Evolutionary conservation across 164 flowering plant species (phyloP).

Genomic region (Nelumbo lutea): DNA sequence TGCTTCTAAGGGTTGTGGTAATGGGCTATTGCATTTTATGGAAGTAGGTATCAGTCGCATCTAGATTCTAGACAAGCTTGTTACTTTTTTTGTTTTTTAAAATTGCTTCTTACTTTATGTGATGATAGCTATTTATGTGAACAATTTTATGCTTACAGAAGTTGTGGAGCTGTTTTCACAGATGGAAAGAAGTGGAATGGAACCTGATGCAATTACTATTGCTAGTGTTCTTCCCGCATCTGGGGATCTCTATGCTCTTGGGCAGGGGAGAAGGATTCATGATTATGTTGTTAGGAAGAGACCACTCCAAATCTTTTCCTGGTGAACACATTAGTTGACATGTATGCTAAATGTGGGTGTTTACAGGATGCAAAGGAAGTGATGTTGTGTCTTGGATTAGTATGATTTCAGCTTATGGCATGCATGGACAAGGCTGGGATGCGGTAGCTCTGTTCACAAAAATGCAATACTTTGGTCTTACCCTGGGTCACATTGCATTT

Average conservation of each 20-base stretch:
- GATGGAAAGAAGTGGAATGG: conserved; percentile 29
- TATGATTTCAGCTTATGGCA: conserved; percentile 31
- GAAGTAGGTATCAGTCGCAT: too few species aligned
- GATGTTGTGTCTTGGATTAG: conserved; percentile 24
- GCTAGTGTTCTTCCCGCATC: conserved; percentile 41
- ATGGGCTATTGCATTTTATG: too few species aligned
- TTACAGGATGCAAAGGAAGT: conserved; percentile 27
- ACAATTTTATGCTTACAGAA: conserved; percentile 28
- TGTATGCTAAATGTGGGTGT: conserved; percentile 41
- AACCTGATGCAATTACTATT: conserved; percentile 33
- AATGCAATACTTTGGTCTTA: conserved; percentile 16
- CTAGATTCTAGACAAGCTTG: too few species aligned
- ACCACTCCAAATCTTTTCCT: conserved; percentile 27
- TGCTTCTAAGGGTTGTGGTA: too few species aligned
- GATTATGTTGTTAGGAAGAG: conserved; percentile 25
- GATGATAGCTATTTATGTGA: conserved; percentile 37
- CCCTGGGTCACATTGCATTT: conserved; percentile 27
- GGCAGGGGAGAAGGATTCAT: conserved; percentile 30
- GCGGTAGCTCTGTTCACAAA: conserved; percentile 20
- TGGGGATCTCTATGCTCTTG: conserved; percentile 35
- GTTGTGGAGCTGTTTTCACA: conserved; percentile 27
- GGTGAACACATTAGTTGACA: conserved; percentile 35
- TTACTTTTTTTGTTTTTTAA: too few species aligned
- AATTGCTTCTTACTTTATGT: conserved; percentile 8
- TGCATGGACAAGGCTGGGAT: conserved; percentile 26